phyloP scores from a whole-genome alignment of 768 basidiomycete species.

The Lactarius tabidus region DNA sequence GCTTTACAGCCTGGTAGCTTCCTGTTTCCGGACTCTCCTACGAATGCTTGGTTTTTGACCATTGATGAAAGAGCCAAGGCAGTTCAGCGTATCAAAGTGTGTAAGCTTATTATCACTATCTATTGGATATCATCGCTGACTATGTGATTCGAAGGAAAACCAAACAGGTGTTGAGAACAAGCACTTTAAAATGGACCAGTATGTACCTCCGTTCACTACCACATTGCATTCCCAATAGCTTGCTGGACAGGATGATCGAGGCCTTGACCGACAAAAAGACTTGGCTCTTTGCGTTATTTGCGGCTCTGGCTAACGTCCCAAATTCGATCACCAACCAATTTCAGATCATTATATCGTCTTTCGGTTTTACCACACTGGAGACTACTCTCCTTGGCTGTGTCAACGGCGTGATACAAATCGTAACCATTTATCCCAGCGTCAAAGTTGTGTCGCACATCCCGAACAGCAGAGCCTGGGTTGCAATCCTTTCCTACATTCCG shows the following conservation, averaged over 20 bases:
- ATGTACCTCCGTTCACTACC: conserved; percentile 30
- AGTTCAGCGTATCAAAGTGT: no score
- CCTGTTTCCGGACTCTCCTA: conserved; percentile 48
- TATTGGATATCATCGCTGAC: no score
- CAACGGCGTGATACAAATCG: no score
- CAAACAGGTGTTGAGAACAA: conserved; percentile 85
- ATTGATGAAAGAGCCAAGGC: no score
- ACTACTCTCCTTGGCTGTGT: no score
- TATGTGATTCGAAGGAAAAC: conserved; percentile 43
- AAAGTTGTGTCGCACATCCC: conserved; percentile 50
- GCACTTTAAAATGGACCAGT: conserved; percentile 77
- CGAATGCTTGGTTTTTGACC: no score
- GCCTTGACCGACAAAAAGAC: conserved; percentile 66
- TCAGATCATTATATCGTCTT: no score
- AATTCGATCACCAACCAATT: no score
- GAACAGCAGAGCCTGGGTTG: no score
- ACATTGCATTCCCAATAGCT: background rate
- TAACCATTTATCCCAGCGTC: conserved; percentile 47
- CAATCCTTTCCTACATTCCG: no score
- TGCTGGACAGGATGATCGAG: conserved; percentile 53
- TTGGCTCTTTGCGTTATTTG: conserved; percentile 36
- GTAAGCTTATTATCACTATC: no score
- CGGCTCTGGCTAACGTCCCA: no score
- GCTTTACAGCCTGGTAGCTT: conserved; percentile 24
- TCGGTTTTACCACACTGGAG: background rate